Conservation (phyloP, 2,329 filamentous ascomycete genomes). For the Anthostomella pinea region DNA sequence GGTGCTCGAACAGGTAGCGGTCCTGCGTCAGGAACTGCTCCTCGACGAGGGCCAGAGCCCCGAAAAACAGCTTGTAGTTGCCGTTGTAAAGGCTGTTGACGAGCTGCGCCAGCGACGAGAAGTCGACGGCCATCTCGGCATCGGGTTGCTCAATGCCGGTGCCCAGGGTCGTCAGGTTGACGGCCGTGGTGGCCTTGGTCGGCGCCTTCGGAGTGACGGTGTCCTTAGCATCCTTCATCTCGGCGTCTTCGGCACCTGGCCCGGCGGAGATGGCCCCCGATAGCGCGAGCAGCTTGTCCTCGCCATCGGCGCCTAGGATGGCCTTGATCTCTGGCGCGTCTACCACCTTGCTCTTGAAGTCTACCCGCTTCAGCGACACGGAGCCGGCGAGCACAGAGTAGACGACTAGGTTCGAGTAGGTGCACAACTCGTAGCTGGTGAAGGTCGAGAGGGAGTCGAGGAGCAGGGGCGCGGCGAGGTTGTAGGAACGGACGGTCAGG, state of each 20-base stretch:
- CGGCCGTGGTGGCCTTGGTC: conserved; percentile 57
- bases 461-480: conserved; percentile 82
- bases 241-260: conserved; percentile 70
- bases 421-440: conserved; percentile 97
- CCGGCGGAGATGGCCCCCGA: conserved; percentile 79
- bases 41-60: conserved; percentile 83
- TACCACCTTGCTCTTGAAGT: conserved; percentile 99
- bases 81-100: conserved; percentile 91
- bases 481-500: conserved; percentile 88
- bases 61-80: conserved; percentile 92
- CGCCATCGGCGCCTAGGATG: conserved; percentile 77
- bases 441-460: conserved; percentile 98
- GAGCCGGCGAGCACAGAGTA: conserved; percentile 95
- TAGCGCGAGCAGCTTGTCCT: conserved; percentile 82
- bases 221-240: conserved; percentile 63
- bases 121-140: conserved; percentile 80
- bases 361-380: conserved; percentile 89
- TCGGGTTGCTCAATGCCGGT: conserved; percentile 68
- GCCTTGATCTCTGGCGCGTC: conserved; percentile 98
- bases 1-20: conserved; percentile 93
- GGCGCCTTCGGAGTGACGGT: conserved; percentile 50
- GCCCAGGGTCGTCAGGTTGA: conserved; percentile 86
- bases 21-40: conserved; percentile 92
- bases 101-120: conserved; percentile 80
- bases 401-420: conserved; percentile 89